These are phyloP conservation scores for Fomitopsis palustris DNA, from an alignment of 1,284 basidiomycete genomes.

Conservation along the genomic window DNA sequence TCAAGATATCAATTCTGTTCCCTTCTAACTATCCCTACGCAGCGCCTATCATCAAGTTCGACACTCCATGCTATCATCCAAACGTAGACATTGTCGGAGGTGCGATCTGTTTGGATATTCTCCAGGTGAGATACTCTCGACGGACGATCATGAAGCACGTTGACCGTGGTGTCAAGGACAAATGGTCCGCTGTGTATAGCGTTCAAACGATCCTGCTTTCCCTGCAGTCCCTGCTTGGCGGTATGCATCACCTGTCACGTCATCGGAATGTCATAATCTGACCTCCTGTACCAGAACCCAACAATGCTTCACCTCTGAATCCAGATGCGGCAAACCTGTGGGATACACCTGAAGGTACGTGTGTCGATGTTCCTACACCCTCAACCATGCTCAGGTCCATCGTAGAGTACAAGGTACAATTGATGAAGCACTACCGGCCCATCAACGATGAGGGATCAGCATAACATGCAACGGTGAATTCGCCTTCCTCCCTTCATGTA, in stretches of 20 bases:
- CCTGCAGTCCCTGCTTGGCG: slow-evolving; percentile 79
- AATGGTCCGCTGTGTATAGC: slow-evolving; percentile 89
- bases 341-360: slow-evolving; percentile 62
- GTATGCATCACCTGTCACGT: slow-evolving; percentile 37
- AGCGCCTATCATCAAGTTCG: slow-evolving; percentile 76
- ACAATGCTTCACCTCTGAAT: slow-evolving; percentile 85
- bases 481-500: not conserved
- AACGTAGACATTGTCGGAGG: slow-evolving; percentile 80
- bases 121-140: slow-evolving; percentile 49
- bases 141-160: not conserved
- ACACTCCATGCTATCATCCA: slow-evolving; percentile 82
- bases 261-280: not conserved
- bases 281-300: slow-evolving; percentile 58
- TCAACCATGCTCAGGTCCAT: not conserved
- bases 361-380: not conserved
- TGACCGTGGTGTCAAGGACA: slow-evolving; percentile 55
- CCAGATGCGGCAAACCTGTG: slow-evolving; percentile 78
- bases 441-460: slow-evolving; percentile 43
- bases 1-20: slow-evolving; percentile 79
- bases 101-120: slow-evolving; percentile 81
- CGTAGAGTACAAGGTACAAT: slow-evolving; percentile 66
- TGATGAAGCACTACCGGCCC: slow-evolving; percentile 72
- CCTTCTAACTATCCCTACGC: slow-evolving; percentile 83
- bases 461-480: slow-evolving; percentile 17
- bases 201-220: slow-evolving; percentile 87